Base-by-base conservation (phyloP, 2,329 filamentous ascomycete genomes). In the Volutella citrinella region DNA sequence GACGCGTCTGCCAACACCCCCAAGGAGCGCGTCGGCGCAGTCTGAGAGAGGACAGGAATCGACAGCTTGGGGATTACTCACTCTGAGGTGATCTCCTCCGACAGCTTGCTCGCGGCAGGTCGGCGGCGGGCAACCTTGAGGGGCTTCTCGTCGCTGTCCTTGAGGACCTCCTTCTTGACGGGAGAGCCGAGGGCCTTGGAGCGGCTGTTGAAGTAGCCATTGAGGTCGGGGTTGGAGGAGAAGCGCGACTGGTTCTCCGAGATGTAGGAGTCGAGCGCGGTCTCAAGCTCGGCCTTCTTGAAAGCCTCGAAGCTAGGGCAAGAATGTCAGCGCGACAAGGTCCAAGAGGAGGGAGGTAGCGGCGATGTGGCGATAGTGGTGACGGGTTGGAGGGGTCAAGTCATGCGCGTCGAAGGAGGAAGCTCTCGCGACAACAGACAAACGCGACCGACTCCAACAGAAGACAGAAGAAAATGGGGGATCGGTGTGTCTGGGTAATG, bases 241-340 rank as follows among this genome's bases (percentile, higher is more conserved):
- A 86, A 83, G 42, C 71, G 72, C 45, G 76, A 68, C 49, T 77
- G 71, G 66, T 95, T 84, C 43, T 76, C 71, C 48, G 78, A 72
- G 27, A 95, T 76, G 63, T 80, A 82, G 28, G 82, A 74, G 51
- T 94, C 85, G 45, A 95, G 77, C 27, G 76, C 76, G 39, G 74
- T 61, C 56, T 91, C 87, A 40, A 97, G 77, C 30, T 95, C 88
- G 45, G 73, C 70, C 65, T 95, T 95, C 61, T 84, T 85, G 45
- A 83, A 67, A 36, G 73, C 70, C 48, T 87, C 80, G 55, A 77
- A 81, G 55, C 85, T 90, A 55, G 13, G 34, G 23, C 16, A 27
- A 26, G 23, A 36, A 41, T 31, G 48, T 52, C 40, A 52, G 49
- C 42, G 34, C 25, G 30, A 10, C 14, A 26, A 11, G 26, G 25